phyloP scores from a whole-genome alignment of 176 grass and related monocot genomes.

The Phyllostachys edulis region DNA sequence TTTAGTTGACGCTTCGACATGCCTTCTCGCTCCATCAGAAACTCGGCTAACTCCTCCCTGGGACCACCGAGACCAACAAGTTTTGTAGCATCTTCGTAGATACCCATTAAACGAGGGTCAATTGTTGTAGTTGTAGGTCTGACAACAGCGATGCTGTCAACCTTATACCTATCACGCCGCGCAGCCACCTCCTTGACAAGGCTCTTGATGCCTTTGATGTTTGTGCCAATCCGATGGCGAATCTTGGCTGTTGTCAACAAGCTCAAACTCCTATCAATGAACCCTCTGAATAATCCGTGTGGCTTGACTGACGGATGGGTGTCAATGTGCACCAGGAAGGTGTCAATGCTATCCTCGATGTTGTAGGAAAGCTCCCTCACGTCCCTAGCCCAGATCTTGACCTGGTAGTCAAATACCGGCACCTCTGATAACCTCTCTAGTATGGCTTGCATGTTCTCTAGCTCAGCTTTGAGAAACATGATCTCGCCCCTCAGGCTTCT shows the following conservation, averaged over 20 bases:
- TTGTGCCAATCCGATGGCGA: background rate
- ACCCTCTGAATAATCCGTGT: background rate
- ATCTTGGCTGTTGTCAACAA: background rate
- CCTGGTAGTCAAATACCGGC: background rate
- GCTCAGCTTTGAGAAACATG: conserved; percentile 1
- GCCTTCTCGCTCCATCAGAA: background rate
- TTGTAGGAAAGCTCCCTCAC: background rate
- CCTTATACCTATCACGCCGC: conserved; percentile 1
- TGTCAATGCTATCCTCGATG: conserved; percentile 4
- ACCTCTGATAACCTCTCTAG: background rate
- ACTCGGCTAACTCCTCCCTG: background rate
- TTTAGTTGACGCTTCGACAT: background rate
- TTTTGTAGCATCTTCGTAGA: background rate
- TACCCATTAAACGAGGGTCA: conserved; percentile 26
- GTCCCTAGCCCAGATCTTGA: background rate
- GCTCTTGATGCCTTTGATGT: background rate
- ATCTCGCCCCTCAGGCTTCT: too few relatives aligned
- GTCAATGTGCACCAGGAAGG: background rate
- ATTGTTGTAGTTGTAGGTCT: background rate
- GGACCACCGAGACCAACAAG: conserved; percentile 13
- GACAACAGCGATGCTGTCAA: background rate
- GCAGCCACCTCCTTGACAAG: conserved; percentile 11
- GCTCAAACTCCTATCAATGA: background rate
- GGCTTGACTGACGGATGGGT: background rate
- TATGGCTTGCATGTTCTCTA: background rate